phyloP scores from a whole-genome alignment of 129 eudicot genomes.

The Arctium lappa region DNA sequence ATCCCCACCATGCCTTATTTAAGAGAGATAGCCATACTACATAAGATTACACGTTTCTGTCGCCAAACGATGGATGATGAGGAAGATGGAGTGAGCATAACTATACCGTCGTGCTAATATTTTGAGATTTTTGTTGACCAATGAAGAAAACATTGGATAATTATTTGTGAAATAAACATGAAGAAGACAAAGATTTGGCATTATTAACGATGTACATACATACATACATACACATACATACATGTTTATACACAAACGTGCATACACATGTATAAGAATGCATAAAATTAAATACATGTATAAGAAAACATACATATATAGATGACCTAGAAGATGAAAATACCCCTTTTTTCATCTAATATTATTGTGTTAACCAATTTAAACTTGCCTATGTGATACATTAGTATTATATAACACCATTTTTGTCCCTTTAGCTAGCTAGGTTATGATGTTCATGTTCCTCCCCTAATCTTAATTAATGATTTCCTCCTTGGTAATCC shows the following conservation, averaged over 20 bases:
- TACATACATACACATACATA: background rate
- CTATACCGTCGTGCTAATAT: background rate
- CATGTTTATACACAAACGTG: background rate
- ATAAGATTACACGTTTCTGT: background rate
- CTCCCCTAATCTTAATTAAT: background rate
- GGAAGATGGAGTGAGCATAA: background rate
- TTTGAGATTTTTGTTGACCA: background rate
- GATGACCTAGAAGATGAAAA: background rate
- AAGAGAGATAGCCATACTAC: background rate
- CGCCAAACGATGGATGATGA: background rate
- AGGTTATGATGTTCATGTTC: background rate
- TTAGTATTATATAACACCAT: background rate
- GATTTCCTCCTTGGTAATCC: background rate
- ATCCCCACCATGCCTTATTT: background rate
- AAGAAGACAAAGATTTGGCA: background rate
- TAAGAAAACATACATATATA: background rate
- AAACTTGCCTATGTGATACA: background rate
- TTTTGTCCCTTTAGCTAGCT: background rate
- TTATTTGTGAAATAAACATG: background rate
- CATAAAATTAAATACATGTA: background rate
- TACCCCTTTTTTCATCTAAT: background rate
- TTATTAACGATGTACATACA: background rate
- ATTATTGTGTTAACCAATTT: background rate
- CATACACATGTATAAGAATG: background rate
- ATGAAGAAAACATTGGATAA: background rate